Evolutionary conservation across 805 yeast genomes (phyloP).

Genomic region (Nakazawaea ernobii): DNA sequence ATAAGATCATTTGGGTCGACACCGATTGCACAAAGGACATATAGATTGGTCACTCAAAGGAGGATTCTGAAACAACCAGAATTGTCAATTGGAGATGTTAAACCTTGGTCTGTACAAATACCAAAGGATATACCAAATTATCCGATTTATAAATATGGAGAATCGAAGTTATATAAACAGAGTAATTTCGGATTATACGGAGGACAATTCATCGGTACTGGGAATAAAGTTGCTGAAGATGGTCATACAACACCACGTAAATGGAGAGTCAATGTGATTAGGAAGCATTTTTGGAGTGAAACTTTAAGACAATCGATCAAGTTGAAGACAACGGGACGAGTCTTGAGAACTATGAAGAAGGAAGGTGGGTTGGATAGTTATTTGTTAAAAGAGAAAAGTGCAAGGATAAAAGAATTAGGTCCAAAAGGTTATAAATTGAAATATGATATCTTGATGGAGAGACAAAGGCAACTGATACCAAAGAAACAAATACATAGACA

Average conservation of each 20-base stretch:
- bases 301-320: conserved; percentile 51
- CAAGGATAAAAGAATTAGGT: conserved; percentile 89
- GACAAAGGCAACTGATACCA: conserved; percentile 35
- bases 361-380: conserved; percentile 96
- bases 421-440: conserved; percentile 88
- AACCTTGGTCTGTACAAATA: conserved; percentile 32
- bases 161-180: conserved; percentile 71
- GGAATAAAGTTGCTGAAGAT: conserved; percentile 70
- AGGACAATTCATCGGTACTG: conserved; percentile 73
- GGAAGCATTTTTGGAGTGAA: conserved; percentile 80
- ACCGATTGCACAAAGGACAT: conserved; percentile 16
- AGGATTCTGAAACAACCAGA: conserved; percentile 36
- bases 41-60: conserved; percentile 41
- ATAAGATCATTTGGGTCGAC: neutral
- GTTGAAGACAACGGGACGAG: conserved; percentile 69
- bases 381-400: conserved; percentile 78
- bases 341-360: conserved; percentile 77
- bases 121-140: conserved; percentile 38
- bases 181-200: conserved; percentile 88
- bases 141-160: conserved; percentile 78
- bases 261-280: conserved; percentile 79
- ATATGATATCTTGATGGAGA: conserved; percentile 51
- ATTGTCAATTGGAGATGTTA: conserved; percentile 49
- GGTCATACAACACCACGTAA: conserved; percentile 65
- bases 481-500: conserved; percentile 31